Conservation (phyloP, 768 basidiomycete species). For the Piloderma croceum region DNA sequence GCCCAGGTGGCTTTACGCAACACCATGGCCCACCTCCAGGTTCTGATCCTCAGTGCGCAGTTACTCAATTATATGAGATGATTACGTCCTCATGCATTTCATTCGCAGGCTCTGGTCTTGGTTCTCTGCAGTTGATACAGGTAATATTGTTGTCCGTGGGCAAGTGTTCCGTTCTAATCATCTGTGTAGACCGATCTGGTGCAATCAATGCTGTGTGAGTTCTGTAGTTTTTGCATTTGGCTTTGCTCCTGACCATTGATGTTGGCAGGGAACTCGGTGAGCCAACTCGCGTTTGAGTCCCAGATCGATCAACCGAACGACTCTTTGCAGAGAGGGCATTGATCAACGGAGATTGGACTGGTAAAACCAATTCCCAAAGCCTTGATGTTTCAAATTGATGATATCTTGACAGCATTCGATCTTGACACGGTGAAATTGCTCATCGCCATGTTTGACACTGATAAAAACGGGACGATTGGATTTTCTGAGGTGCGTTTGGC, state of each 20-base stretch:
- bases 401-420: constrained; percentile 56
- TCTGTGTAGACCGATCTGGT: constrained; percentile 61
- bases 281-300: no score
- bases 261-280: not conserved
- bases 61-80: no score
- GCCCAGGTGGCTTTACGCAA: constrained; percentile 30
- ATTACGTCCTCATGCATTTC: not conserved
- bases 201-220: constrained; percentile 58
- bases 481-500: constrained; percentile 71
- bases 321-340: constrained; percentile 37
- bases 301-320: not conserved
- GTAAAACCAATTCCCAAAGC: constrained; percentile 45
- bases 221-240: constrained; percentile 37
- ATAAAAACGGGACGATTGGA: constrained; percentile 72
- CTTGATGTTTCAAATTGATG: not conserved
- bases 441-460: constrained; percentile 44
- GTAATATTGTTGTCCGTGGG: no score
- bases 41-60: constrained; percentile 68
- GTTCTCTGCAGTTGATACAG: constrained; percentile 70
- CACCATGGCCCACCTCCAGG: constrained; percentile 49
- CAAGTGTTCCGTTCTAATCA: no score
- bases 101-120: constrained; percentile 61
- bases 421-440: constrained; percentile 69
- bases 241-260: not conserved
- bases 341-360: constrained; percentile 67